Evolutionary conservation across 2,329 filamentous ascomycete genomes (phyloP).

Genomic region (Xylaria hypoxylon): DNA sequence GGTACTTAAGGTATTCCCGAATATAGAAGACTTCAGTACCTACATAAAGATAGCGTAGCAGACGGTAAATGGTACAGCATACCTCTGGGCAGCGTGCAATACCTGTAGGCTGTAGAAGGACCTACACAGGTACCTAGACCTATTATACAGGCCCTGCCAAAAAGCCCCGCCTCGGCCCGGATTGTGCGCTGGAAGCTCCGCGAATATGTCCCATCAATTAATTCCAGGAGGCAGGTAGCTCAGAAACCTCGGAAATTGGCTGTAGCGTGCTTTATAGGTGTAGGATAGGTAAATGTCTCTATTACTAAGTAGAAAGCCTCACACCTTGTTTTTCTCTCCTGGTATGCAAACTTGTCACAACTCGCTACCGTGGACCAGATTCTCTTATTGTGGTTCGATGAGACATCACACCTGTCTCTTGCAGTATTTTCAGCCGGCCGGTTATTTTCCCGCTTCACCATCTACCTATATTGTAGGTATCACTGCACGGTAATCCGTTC

Average conservation of each 20-base stretch:
- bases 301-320: conserved; percentile 1
- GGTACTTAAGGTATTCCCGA: not conserved
- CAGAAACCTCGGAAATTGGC: no score
- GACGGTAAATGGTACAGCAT: not conserved
- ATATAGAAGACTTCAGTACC: no score
- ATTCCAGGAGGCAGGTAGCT: no score
- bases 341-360: conserved; percentile 7
- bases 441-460: conserved; percentile 18
- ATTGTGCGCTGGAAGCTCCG: not conserved
- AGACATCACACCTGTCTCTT: conserved; percentile 14
- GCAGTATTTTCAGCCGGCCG: conserved; percentile 16
- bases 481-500: conserved; percentile 19
- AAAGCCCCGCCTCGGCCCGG: not conserved
- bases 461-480: not conserved
- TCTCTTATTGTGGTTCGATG: not conserved
- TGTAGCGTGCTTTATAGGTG: no score
- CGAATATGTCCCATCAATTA: not conserved
- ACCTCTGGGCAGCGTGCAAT: no score
- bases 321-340: not conserved
- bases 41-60: conserved; percentile 8
- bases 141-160: conserved; percentile 7
- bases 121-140: not conserved
- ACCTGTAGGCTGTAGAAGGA: no score
- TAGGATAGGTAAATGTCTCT: not conserved
- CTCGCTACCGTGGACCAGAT: not conserved